Evolutionary conservation across 1,139 yeast species (phyloP), one percentile per base, ranked within the genome.

Genomic region (Saccharomyces hybrid): DNA sequence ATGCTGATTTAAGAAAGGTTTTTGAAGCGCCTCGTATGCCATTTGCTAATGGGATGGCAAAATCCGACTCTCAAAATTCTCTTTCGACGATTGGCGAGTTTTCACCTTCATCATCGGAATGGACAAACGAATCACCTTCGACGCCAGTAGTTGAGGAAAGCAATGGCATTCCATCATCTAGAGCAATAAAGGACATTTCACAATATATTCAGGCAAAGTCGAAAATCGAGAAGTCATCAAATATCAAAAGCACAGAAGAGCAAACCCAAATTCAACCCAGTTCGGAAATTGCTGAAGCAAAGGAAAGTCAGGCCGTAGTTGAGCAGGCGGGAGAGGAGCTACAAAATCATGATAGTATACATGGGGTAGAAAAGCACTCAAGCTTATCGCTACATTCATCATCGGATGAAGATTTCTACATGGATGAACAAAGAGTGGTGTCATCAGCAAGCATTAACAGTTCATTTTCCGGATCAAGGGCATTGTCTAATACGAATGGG

Each of bases 51-150:
- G 49, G 54, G 9, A 60, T 68, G 54, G 59, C 59, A 25, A 59
- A 59, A 16, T 68, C 71, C 0, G 62, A 60, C 48, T 67, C 70
- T 4, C 62, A 65, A 41, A 58, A 64, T 54, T 65, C 73, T 13
- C 60, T 69, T 30, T 63, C 70, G 3, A 63, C 76, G 2, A 74
- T 75, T 47, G 78, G 78, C 1, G 76, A 75, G 25, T 75, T 70
- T 59, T 74, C 77, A 1, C 78, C 78, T 14, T 72, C 75, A 9
- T 72, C 76, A 1, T 71, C 76, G 1, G 77, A 74, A 52, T 67
- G 72, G 61, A 66, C 70, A 2, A 66, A 62, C 51, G 72, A 68
- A 31, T 67, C 70, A 4, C 71, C 71, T 11, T 63, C 60, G 8
- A 57, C 58, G 27, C 56, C 56, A 30, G 50, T 46, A n/a, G 46